A percentile compares a stretch with the other conserved stretches of the same genome.
Evolutionary conservation across 352 stramenopile species (phyloP).

Genomic region (Globisporangium perplexum): DNA sequence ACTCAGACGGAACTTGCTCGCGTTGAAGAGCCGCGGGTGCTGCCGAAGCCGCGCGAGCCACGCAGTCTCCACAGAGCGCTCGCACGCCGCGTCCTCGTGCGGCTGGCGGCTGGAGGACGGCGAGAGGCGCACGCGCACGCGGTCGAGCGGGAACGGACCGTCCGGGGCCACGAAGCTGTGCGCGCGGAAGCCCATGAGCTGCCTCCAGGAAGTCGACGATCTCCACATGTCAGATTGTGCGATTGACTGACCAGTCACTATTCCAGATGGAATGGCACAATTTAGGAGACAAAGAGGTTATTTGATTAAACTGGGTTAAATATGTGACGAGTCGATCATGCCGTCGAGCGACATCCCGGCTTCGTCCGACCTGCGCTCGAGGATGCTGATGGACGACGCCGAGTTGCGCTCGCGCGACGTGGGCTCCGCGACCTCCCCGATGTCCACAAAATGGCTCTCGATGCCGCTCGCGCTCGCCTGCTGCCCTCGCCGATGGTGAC

Average conservation of each 20-base stretch:
- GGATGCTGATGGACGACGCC: slow-evolving; percentile 19
- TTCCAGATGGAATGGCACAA: too few relatives aligned
- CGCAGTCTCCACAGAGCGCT: slow-evolving; percentile 26
- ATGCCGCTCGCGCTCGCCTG: background rate
- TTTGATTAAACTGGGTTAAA: too few relatives aligned
- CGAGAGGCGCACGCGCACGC: slow-evolving; percentile 43
- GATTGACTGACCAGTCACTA: too few relatives aligned
- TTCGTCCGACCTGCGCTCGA: slow-evolving; percentile 14
- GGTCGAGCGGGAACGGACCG: slow-evolving; percentile 20
- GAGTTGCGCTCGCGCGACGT: slow-evolving; percentile 2
- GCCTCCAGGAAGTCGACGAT: slow-evolving; percentile 1
- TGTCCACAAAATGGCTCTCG: slow-evolving; percentile 10
- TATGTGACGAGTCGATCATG: slow-evolving; percentile 12
- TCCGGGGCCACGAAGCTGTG: slow-evolving; percentile 14
- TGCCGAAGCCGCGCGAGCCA: slow-evolving; percentile 31
- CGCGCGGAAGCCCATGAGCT: slow-evolving; percentile 42
- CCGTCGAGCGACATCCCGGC: slow-evolving; percentile 15
- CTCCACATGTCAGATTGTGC: too few relatives aligned
- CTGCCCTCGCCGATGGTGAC: too few relatives aligned
- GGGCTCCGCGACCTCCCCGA: slow-evolving; percentile 4
- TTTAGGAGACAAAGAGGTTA: too few relatives aligned
- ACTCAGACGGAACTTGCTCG: slow-evolving; percentile 58
- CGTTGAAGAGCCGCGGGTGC: slow-evolving; percentile 65
- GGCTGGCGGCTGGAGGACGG: slow-evolving; percentile 26
- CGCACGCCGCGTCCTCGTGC: slow-evolving; percentile 37